Evolutionary conservation across 2,329 filamentous ascomycete species (phyloP), one percentile per base, ranked within the genome.

Genomic region (Aspergillus fumigatus): DNA sequence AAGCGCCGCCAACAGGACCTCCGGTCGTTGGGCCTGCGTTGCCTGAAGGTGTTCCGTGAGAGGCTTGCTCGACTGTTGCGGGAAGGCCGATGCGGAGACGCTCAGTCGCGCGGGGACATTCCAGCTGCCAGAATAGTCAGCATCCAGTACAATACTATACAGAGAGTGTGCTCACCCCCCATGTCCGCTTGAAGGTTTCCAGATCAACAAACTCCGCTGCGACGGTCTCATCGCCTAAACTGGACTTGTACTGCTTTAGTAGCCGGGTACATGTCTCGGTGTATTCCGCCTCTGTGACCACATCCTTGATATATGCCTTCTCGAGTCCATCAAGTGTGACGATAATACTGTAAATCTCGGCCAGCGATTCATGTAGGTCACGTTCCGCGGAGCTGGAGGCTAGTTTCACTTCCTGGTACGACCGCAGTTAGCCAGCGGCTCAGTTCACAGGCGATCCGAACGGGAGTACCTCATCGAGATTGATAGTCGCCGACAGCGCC

Each of bases 321-420:
- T 99, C 94, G 1, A 99, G 84, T 62, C 95, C 92, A 71, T 99
- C 94, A 3, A 99, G 81, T 0, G 94, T 97, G 59, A 97, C 84
- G 40, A 99, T 93, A 64, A 99, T 97, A 77, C 92, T 96, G 76
- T 97, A 99, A 25, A 99, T 87, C 75, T 99, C 94, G 54, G 93
- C 94, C 14, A 99, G 85, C 1, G 94, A 97, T 70, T 97, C 94
- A 73, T 97, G 91, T 1, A 97, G 81, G 71, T 99, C 92, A 59
- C 93, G 88, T 77, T 97, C 93, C 43, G 90, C 88, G 64, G 89
- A 87, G 23, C 88, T 95, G 41, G 90, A 88, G 51, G 91, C 86
- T 58, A 99, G 84, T 75, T 96, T 96, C 65, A 97, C 92, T 81
- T 97, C 94, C 89, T 96, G 65, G 32, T 35, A 53, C 26, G 58